phyloP scores from a whole-genome alignment of 1,284 basidiomycete species.

The Veloporphyrellus conicus region DNA sequence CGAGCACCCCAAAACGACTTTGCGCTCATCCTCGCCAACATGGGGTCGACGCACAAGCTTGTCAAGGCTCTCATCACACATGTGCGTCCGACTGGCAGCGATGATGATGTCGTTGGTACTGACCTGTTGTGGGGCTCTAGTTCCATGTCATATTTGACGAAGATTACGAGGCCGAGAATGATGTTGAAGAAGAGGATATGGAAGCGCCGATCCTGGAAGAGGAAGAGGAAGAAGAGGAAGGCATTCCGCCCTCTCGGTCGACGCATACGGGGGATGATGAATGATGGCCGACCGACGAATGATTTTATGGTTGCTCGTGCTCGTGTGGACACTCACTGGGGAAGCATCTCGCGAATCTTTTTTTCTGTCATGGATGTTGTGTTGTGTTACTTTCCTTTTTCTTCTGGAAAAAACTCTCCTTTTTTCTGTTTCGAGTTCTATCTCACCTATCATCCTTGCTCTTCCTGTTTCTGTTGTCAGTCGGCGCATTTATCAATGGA shows the following conservation, averaged over 20 bases:
- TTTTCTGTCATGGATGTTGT: slow-evolving; percentile 17
- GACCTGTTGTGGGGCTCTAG: slow-evolving; percentile 23
- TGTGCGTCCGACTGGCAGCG: slow-evolving; percentile 43
- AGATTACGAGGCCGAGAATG: slow-evolving; percentile 41
- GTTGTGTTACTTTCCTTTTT: slow-evolving; percentile 21
- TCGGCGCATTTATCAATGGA: slow-evolving; percentile 32
- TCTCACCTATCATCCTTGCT: neutral
- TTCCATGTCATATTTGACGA: slow-evolving; percentile 51
- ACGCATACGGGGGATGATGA: slow-evolving; percentile 23
- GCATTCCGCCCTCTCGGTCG: slow-evolving; percentile 28
- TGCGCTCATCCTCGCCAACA: slow-evolving; percentile 69
- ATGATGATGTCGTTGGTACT: neutral
- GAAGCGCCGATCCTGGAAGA: slow-evolving; percentile 46
- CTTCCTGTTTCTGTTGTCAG: neutral
- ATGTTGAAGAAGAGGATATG: slow-evolving; percentile 44
- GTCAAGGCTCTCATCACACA: slow-evolving; percentile 76
- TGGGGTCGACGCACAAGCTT: slow-evolving; percentile 69
- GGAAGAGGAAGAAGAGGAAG: slow-evolving; percentile 41
- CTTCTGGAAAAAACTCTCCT: too few species aligned
- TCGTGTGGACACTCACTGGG: slow-evolving; percentile 8
- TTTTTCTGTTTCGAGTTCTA: neutral
- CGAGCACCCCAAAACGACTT: slow-evolving; percentile 71
- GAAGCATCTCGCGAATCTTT: slow-evolving; percentile 13
- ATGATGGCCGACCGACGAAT: slow-evolving; percentile 5
- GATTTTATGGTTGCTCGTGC: too few species aligned